Evolutionary conservation across 2,329 filamentous ascomycete genomes (phyloP), one percentile per base, ranked within the genome.

Genomic region (Grosmannia penicillata): DNA sequence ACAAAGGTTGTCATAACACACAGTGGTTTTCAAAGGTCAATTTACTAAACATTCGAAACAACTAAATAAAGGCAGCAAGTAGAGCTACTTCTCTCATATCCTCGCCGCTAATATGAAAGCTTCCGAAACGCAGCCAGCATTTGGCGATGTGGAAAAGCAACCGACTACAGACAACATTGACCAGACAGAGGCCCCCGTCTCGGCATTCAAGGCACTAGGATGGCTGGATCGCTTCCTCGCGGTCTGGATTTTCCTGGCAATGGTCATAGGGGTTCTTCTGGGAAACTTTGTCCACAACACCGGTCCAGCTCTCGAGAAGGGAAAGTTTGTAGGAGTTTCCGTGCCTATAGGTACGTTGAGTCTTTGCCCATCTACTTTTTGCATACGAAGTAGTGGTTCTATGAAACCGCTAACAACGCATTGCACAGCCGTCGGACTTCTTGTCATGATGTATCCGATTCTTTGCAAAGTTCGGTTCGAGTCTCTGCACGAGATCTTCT

Each of bases 391-490:
- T 31, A 4, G 3, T 34, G 18, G n/a, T 18, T 6, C 21, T 15
- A 14, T 37, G n/a, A 18, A 25, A 18, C 23, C 3, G 9, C 33
- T 34, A 18, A 17, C 22, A 18, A 11, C n/a, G n/a, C n/a, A 4
- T 6, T 8, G n/a, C 10, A 11, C 11, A 82, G 83, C 84, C 1
- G 62, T 93, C 34, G 84, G 85, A 0, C 60, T 93, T 1, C 66
- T 93, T 2, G 76, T 93, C 30, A 93, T 93, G 84, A 93, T 93
- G 83, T 93, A 91, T 51, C 86, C 85, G 0, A 93, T 93, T 43
- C 63, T 93, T 1, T 93, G 83, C 67, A 91, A 91, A 55, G 80
- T 93, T 6, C 74, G 74, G 29, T 91, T 75, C 56, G 84, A 93
- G 54, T 71, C 72, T 0, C 59, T 93, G 9, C 82, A 85, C 53